Evolutionary conservation across 441 rosid genomes (phyloP), one percentile per base, ranked within the genome.

Genomic region (Bocquillonia castaneifolia): DNA sequence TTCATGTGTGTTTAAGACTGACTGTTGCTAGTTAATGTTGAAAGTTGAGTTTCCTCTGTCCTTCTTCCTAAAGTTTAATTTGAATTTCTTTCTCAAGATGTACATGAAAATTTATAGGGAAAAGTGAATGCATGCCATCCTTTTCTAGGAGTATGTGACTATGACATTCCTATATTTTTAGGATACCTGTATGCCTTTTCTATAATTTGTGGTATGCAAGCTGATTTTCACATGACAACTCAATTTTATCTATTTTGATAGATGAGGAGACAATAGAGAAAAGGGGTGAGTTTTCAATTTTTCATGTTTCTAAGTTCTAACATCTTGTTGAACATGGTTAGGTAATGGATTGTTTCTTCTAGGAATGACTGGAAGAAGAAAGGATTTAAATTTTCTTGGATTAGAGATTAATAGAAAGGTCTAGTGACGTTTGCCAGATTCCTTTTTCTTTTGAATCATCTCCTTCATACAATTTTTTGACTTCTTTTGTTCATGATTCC

Each of bases 391-490:
- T 75, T 87, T 85, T 82, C 95, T 89, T 55, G 95, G 92, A 69
- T 57, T 87, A 34, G 92, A 89, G 83, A 83, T 81, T 18, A 87
- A 89, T 61, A 80, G 70, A 73, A 89, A 84, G 92, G 95, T 87
- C 37, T 60, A 66, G 3, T 63, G 47, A 2, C 12, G 36, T 53
- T 67, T 72, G 59, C 62, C 53, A 28, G 47, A 17, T 59, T 55
- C 22, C 34, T 3, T 53, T 29, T 40, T n/a, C n/a, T n/a, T 45
- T 50, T 12, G 50, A 18, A 4, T 10, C n/a, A n/a, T 42, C n/a
- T 68, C 73, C 58, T 54, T 37, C 71, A 13, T 47, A 45, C 34
- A 63, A 44, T 63, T 42, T 67, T 58, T 50, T 54, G 53, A 61
- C 66, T 71, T 72, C 23, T 67, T 74, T 40, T 54, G 42, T 57